Evolutionary conservation across 148 eudicot species (phyloP), one percentile per base, ranked within the genome.

Genomic region (Talinum fruticosum): DNA sequence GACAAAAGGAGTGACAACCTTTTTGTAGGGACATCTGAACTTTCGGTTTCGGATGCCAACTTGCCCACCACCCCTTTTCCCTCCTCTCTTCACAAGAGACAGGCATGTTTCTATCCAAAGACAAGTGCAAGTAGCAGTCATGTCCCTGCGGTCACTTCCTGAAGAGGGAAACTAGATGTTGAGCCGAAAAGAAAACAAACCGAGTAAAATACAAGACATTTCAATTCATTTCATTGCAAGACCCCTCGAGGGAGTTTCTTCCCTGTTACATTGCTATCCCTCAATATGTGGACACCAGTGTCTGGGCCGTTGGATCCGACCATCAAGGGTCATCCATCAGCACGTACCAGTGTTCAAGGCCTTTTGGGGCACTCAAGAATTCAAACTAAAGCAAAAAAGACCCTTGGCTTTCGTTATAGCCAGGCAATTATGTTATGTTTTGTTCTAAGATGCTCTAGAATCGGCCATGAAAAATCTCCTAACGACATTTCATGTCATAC

Each of bases 21-120:
- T 38, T 64, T 70, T 64, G 83, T 76, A 38, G 75, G 79, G 83
- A 37, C 80, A 75, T 35, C 37, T 72, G 35, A 72, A 71, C 73
- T 81, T 81, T 81, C 80, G 76, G 73, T 81, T 71, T 76, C 66
- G 76, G 38, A 51, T 81, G 76, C 38, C 76, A 73, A 76, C 66
- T 76, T 81, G 83, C 21, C 73, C 72, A 41, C 68, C 75, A 73
- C 75, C 61, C 33, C 24, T 61, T 72, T 61, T 16, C 72, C 59
- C 69, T 73, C 80, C 54, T 76, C 57, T 53, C 66, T 44, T 81
- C 83, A 72, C 80, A 71, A 81, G 77, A 64, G 76, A 47, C 76
- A 76, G 32, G 64, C 35, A 29, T 62, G 47, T 66, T 64, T 29
- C 67, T 65, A 66, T 79, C 37, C 51, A 65, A 79, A 34, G 45